Base-by-base conservation (phyloP, 1,284 basidiomycete species). In the Sporisorium exsertum region DNA sequence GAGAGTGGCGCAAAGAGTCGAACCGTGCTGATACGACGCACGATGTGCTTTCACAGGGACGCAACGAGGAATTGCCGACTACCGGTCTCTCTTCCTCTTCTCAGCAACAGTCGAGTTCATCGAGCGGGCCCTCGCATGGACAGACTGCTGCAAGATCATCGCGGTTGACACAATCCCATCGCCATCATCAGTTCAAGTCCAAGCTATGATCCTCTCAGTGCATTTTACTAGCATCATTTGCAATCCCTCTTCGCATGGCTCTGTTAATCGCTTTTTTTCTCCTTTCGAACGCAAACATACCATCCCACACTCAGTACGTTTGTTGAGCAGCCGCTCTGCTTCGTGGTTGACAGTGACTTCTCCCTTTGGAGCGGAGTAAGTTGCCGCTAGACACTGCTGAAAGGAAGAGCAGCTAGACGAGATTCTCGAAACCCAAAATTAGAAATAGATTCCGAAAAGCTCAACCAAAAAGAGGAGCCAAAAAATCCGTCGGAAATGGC, bases 1-100 rank as follows among this genome's bases (percentile, higher is more conserved):
- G 71, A 29, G 64, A 72, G 43, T 76, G 73, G 70, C 65, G 66
- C 10, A 68, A 65, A 37, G 66, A 75, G 52, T 56, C 64, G 42
- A 62, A 58, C 33, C 56, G 67, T n/a, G 64, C 64, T n/a, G 64
- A 57, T 33, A 46, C 49, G 0, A 59, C 60, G 5, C 56, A 59
- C 24, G 56, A 72, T n/a, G 52, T 55, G 3, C n/a, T 57, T 18
- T 42, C 46, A 29, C 69, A 63, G 13, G 59, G 59, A 16, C 22
- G 45, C 24, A 47, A 56, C n/a, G 60, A 51, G 3, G 68, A 64
- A 22, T 45, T 55, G 2, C 47, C 60, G 5, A 37, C 50, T 0
- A 58, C 16, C 12, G 27, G 51, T 18, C 15, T 5, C 29, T 5
- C 29, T 32, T 8, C 20, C 6, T 20, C 46, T 5, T 20, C 46